These are phyloP conservation scores for Claviceps lovelessii DNA, from an alignment of 2,329 filamentous ascomycete genomes.

Conservation along the genomic window DNA sequence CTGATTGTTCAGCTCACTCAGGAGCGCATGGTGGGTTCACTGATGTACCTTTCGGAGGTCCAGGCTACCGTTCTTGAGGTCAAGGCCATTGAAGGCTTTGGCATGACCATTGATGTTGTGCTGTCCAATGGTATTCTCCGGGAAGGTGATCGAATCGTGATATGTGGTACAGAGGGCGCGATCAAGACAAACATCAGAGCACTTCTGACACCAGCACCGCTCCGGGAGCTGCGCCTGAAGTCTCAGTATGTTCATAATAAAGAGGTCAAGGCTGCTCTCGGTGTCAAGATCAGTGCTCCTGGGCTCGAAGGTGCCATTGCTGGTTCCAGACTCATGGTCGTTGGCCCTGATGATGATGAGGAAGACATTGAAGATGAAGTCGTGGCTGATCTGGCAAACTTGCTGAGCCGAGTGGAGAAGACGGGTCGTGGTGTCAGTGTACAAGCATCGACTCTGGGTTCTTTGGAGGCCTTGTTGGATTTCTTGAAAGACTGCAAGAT, in stretches of 20 bases:
- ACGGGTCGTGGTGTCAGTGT: constrained; percentile 90
- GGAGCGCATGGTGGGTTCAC: constrained; percentile 88
- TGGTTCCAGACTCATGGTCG: constrained; percentile 84
- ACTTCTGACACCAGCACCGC: constrained; percentile 77
- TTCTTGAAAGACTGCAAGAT: constrained; percentile 96
- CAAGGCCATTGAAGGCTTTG: constrained; percentile 96
- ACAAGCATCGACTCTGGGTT: constrained; percentile 93
- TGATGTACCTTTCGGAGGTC: constrained; percentile 97
- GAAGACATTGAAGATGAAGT: constrained; percentile 95
- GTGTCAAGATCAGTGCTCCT: constrained; percentile 97
- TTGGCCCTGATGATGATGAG: constrained; percentile 89
- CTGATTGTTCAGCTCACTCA: constrained; percentile 84
- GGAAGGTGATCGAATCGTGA: constrained; percentile 85
- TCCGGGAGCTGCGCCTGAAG: constrained; percentile 90
- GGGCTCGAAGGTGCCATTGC: constrained; percentile 93
- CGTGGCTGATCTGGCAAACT: constrained; percentile 80
- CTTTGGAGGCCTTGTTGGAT: constrained; percentile 86
- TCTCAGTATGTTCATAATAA: constrained; percentile 98
- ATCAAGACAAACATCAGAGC: constrained; percentile 94
- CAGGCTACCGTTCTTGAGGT: constrained; percentile 97
- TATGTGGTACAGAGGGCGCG: constrained; percentile 92
- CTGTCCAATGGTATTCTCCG: constrained; percentile 87
- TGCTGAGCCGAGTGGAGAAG: constrained; percentile 84
- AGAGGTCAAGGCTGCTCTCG: constrained; percentile 92
- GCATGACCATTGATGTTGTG: constrained; percentile 96